These are phyloP conservation scores for Selenicereus undatus DNA, from an alignment of 148 eudicot genomes.

Conservation along the genomic window DNA sequence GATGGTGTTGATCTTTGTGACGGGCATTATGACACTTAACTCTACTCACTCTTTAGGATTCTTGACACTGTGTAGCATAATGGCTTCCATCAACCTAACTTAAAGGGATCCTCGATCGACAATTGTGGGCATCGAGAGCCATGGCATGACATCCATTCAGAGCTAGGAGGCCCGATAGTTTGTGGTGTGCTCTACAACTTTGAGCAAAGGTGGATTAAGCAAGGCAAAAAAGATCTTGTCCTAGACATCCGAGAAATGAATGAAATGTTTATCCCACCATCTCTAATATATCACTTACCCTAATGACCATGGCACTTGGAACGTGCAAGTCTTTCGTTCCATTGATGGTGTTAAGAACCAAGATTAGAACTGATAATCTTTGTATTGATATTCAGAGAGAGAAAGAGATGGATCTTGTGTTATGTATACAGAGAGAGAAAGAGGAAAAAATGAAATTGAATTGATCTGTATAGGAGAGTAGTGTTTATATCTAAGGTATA, in stretches of 20 bases:
- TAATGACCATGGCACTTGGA: not conserved
- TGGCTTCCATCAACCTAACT: slow-evolving; percentile 62
- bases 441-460: too few species aligned
- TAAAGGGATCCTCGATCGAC: slow-evolving; percentile 36
- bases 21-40: not conserved
- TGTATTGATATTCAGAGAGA: too few species aligned
- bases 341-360: too few species aligned
- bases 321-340: not conserved
- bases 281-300: not conserved
- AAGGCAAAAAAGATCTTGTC: slow-evolving; percentile 26
- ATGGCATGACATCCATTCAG: too few species aligned
- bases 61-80: slow-evolving; percentile 22
- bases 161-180: slow-evolving; percentile 56
- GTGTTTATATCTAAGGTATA: too few species aligned
- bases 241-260: not conserved
- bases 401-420: too few species aligned
- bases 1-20: slow-evolving; percentile 27
- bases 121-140: slow-evolving; percentile 74
- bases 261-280: not conserved
- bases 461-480: too few species aligned
- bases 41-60: not conserved
- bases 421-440: too few species aligned
- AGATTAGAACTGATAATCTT: too few species aligned
- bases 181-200: slow-evolving; percentile 56
- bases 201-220: slow-evolving; percentile 55